phyloP scores from a whole-genome alignment of 2,329 filamentous ascomycete species.

The Teratosphaeria viscida region DNA sequence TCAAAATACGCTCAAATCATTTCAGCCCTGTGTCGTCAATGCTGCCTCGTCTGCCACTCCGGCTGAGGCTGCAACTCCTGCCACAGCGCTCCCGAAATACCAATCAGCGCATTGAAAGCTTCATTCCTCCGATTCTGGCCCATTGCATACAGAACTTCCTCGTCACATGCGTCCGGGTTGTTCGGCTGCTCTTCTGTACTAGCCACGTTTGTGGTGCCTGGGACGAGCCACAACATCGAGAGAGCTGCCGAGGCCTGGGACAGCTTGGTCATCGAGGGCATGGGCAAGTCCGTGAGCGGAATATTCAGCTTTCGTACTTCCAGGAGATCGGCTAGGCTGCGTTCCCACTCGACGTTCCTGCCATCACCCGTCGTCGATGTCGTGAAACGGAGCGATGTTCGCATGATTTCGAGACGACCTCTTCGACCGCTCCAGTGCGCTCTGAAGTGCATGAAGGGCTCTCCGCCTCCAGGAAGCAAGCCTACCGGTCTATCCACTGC shows the following conservation, averaged over 20 bases:
- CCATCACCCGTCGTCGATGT: not conserved
- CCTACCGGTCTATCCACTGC: not conserved
- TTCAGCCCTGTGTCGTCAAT: not conserved
- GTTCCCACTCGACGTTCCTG: constrained; percentile 1
- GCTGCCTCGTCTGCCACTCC: constrained; percentile 4
- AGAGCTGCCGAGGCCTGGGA: not conserved
- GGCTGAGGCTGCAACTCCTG: constrained; percentile 2
- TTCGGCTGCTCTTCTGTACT: constrained; percentile 2
- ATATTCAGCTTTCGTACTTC: constrained; percentile 2
- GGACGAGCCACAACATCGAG: constrained; percentile 1
- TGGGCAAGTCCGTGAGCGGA: not conserved
- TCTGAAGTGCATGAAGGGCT: not conserved
- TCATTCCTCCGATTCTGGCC: constrained; percentile 1
- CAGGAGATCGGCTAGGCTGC: constrained; percentile 1
- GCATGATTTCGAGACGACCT: constrained; percentile 3
- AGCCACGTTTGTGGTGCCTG: not conserved
- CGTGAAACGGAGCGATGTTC: constrained; percentile 1
- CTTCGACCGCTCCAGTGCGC: constrained; percentile 4
- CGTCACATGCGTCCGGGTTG: not conserved
- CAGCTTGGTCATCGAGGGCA: not conserved
- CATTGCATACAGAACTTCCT: constrained; percentile 4
- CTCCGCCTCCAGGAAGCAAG: not conserved
- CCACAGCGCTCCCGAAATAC: constrained; percentile 2
- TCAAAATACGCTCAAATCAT: not conserved
- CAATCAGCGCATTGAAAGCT: constrained; percentile 5